Evolutionary conservation across 2,329 filamentous ascomycete species (phyloP).

Genomic region (Rosellinia necatrix): DNA sequence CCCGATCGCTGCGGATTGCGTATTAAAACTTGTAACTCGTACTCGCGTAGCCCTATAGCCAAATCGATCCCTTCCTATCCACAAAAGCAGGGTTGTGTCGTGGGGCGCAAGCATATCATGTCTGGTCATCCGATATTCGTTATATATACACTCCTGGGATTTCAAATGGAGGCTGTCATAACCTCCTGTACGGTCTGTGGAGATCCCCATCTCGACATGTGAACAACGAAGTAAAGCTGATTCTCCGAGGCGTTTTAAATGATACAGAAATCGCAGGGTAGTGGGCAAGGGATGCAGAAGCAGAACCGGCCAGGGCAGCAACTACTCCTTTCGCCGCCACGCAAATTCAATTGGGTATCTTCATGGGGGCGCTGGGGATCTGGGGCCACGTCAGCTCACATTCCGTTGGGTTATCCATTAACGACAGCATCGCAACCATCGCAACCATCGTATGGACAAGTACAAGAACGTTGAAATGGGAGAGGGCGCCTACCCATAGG

Average conservation of each 20-base stretch:
- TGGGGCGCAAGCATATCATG: too few species aligned
- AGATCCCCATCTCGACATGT: too few species aligned
- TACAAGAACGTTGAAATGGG: neutral
- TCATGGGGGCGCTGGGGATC: constrained; percentile 27
- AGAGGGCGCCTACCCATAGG: constrained; percentile 22
- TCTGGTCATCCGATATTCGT: too few species aligned
- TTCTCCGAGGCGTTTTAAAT: constrained; percentile 23
- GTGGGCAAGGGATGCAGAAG: constrained; percentile 37
- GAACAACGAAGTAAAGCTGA: neutral
- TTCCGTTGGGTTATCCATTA: neutral
- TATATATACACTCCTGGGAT: too few species aligned
- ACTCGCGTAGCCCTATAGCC: too few species aligned
- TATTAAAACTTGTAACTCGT: too few species aligned
- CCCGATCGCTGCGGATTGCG: too few species aligned
- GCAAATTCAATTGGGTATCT: constrained; percentile 27
- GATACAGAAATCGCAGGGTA: constrained; percentile 38
- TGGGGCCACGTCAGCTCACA: constrained; percentile 14
- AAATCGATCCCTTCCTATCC: too few species aligned
- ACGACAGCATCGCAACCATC: neutral
- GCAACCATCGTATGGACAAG: neutral
- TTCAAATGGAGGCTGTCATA: too few species aligned
- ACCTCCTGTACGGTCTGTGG: too few species aligned
- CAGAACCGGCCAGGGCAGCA: constrained; percentile 37
- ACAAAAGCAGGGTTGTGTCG: too few species aligned
- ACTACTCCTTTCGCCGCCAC: constrained; percentile 34